Base-by-base conservation (phyloP, 1,284 basidiomycete genomes). In the Heterobasidion occidentale region DNA sequence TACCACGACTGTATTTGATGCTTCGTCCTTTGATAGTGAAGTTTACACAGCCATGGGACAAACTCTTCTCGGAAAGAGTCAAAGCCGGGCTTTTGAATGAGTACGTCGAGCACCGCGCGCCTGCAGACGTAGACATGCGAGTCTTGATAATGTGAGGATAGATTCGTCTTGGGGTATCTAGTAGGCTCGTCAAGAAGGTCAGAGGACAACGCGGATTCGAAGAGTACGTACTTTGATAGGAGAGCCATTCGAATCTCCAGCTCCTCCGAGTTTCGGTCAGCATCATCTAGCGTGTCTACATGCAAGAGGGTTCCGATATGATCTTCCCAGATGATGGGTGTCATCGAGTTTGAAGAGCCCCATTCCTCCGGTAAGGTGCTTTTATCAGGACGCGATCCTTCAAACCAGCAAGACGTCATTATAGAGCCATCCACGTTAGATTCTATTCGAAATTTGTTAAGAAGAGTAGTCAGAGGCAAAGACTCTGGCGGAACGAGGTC, bases 101-200 rank as follows among this genome's bases (percentile, higher is more conserved):
- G 71, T 14, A 82, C 74, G 59, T 92, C 86, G n/a, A 95, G 73
- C 3, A 95, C 76, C 11, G 83, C 77, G 58, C 82, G 80, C 61
- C 83, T 81, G 71, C 91, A 93, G 45, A 96, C 83, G 66, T 96
- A 97, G 49, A 96, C 87, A 68, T 97, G 94, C 1, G 92, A 89
- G 64, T 97, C 93, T 62, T 88, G 82, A 47, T 91, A 79, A 35
- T 73, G 77, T 2, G 84, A 82, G 1, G 90, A 86, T 34, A 97
- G 73, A 46, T 78, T 83, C 17, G 83, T 77, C 14, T 82, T 80
- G 11, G 93, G 90, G 68, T 89, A 90, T 58, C 91, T 92, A 64
- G 5, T 38, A 9, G 49, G n/a, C 52, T 46, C 14, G 27, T 54
- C 60, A 17, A 58, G 51, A 38, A n/a, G n/a, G 53, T 46, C 9